Percentiles rank a stretch among this genome's conserved stretches.
These are phyloP conservation scores for Cryptosporidium canis DNA, from an alignment of 169 alveolate genomes.

Conservation along the genomic window DNA sequence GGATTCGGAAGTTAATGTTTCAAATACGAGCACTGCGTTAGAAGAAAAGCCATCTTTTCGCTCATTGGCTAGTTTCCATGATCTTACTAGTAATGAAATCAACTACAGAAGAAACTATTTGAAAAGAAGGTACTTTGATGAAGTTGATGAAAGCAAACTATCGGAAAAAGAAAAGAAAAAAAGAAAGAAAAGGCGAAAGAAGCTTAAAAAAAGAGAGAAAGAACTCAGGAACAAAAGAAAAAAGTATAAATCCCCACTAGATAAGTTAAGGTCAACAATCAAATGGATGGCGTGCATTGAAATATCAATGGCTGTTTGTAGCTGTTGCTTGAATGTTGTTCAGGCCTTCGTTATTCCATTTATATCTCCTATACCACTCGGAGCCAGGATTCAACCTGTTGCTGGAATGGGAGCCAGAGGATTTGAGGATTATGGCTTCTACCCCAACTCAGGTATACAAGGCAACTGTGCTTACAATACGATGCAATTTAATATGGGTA, in stretches of 20 bases:
- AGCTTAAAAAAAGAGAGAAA: slow-evolving; percentile 12
- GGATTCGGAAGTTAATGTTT: not conserved
- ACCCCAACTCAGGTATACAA: not conserved
- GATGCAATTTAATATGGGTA: not conserved
- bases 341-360: slow-evolving; percentile 35
- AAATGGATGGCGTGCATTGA: slow-evolving; percentile 67
- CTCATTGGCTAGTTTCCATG: slow-evolving; percentile 22
- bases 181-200: slow-evolving; percentile 23
- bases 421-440: slow-evolving; percentile 36
- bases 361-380: slow-evolving; percentile 47
- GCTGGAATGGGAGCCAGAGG: slow-evolving; percentile 20
- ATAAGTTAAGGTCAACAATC: slow-evolving; percentile 26
- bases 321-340: slow-evolving; percentile 33
- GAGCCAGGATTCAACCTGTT: slow-evolving; percentile 43
- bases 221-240: slow-evolving; percentile 12
- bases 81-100: slow-evolving; percentile 17
- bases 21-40: not conserved
- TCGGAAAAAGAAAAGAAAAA: slow-evolving; percentile 11
- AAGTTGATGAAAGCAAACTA: not conserved
- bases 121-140: slow-evolving; percentile 44
- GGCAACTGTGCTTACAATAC: not conserved
- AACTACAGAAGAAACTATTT: slow-evolving; percentile 19
- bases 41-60: not conserved
- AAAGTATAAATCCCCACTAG: slow-evolving; percentile 14
- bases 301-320: slow-evolving; percentile 45